A percentile compares a stretch with the other conserved stretches of the same genome.
These are phyloP conservation scores for Fusarium irregulare DNA, from an alignment of 2,329 filamentous ascomycete species.

Conservation along the genomic window DNA sequence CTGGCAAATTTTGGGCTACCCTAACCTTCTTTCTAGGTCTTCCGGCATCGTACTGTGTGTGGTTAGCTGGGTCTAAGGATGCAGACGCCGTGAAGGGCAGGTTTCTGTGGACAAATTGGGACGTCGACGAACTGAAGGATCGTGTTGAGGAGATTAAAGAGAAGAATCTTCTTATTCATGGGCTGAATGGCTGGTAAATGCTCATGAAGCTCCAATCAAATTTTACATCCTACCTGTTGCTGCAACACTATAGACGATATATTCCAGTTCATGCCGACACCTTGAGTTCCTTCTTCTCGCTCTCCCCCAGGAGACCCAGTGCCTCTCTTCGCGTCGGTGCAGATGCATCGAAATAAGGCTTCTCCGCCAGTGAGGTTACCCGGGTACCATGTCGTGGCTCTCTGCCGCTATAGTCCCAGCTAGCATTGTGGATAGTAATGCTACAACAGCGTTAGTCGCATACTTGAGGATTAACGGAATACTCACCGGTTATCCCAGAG, in stretches of 20 bases:
- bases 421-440: conserved; percentile 79
- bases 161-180: neutral
- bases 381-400: conserved; percentile 77
- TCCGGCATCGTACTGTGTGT: conserved; percentile 8
- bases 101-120: conserved; percentile 13
- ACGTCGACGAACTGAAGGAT: neutral
- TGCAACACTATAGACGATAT: neutral
- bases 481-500: conserved; percentile 76
- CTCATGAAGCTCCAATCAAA: neutral
- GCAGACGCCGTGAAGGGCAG: conserved; percentile 1
- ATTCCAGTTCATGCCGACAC: neutral
- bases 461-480: accelerated
- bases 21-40: neutral
- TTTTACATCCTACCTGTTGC: too few relatives aligned
- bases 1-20: too few relatives aligned
- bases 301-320: conserved; percentile 70
- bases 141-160: neutral
- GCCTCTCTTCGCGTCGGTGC: conserved; percentile 75
- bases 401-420: conserved; percentile 76
- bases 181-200: neutral
- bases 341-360: conserved; percentile 72
- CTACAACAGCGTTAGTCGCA: conserved; percentile 47
- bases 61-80: neutral
- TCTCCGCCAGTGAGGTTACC: conserved; percentile 77
- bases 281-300: conserved; percentile 56